Base-by-base conservation (phyloP, 495 filamentous ascomycete genomes). In the Podospora anserina region DNA sequence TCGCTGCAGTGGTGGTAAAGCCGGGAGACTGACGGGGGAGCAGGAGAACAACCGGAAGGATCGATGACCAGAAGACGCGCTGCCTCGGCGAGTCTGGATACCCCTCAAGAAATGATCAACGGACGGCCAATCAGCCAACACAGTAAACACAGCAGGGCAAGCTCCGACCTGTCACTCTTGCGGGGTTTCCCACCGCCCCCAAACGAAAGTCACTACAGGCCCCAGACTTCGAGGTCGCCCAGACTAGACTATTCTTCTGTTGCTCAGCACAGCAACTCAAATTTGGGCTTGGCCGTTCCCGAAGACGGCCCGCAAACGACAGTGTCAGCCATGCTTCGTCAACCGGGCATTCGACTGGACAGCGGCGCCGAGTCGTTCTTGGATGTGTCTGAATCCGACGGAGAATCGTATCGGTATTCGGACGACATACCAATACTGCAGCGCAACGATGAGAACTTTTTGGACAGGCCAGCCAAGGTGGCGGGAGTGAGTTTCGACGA, bases 401-500 rank as follows among this genome's bases (percentile, higher is more conserved):
- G 76, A 23, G 83, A 88, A 58, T 83, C 81, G 23, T 78, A 81
- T 63, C 79, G 80, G 58, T 84, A 85, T 68, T 83, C 85, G 23
- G 88, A 90, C 63, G 88, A 88, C 66, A 83, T 86, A 68, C 87
- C 86, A 30, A 85, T 88, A 58, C 74, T 89, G 32, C 84, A 86
- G 73, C 83, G 87, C 55, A 81, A 79, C 65, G 84, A 86, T 63
- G 84, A 86, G 56, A 76, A 65, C 59, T 72, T 82, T 27, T 76
- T 80, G 49, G 84, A 86, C 30, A 78, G 79, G 67, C 78, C 83
- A 4, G 75, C 78, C 11, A 85, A 82, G 75, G 85, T 85, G 63
- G 77, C 80, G 13, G 92, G 92, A 4, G 81, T 90, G 20, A 88
- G 87, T 6, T 97, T 96, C 72, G 93, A 96, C 72, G 92, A 96